A percentile compares a stretch with the other conserved stretches of the same genome.
phyloP scores from a whole-genome alignment of 371 early-diverging fungal genomes.

The Mucor indicus region DNA sequence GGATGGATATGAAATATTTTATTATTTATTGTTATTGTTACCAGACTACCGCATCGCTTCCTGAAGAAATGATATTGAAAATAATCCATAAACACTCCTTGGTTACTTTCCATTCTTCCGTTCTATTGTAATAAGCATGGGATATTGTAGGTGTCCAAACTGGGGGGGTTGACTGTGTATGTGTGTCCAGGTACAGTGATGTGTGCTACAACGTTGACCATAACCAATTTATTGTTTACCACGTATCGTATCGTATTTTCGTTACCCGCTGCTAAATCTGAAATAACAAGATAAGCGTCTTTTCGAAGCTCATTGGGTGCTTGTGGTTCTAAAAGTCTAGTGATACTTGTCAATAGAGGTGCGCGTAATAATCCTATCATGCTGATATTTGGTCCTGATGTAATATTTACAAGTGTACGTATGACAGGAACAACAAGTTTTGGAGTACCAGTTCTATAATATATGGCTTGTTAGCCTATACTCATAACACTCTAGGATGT shows the following conservation, averaged over 20 bases:
- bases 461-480: not conserved
- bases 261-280: constrained; percentile 54
- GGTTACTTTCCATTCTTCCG: constrained; percentile 55
- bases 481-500: not conserved
- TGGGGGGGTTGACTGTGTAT: constrained; percentile 3
- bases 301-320: constrained; percentile 28
- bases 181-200: constrained; percentile 30
- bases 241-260: constrained; percentile 40
- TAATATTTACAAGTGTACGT: constrained; percentile 52
- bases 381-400: constrained; percentile 50
- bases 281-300: constrained; percentile 51
- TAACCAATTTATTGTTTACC: constrained; percentile 30
- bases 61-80: constrained; percentile 49
- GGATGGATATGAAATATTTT: not conserved
- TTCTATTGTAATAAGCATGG: constrained; percentile 6
- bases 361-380: constrained; percentile 36
- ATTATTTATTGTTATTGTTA: constrained; percentile 1
- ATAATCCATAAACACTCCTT: constrained; percentile 55
- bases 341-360: constrained; percentile 24
- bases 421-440: constrained; percentile 28
- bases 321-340: constrained; percentile 16
- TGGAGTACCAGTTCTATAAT: constrained; percentile 5
- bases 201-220: constrained; percentile 35
- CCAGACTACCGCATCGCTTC: constrained; percentile 28
- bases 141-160: constrained; percentile 15